Evolutionary conservation across 2,329 filamentous ascomycete species (phyloP), one percentile per base, ranked within the genome.

Genomic region (Sclerotinia sclerotiorum): DNA sequence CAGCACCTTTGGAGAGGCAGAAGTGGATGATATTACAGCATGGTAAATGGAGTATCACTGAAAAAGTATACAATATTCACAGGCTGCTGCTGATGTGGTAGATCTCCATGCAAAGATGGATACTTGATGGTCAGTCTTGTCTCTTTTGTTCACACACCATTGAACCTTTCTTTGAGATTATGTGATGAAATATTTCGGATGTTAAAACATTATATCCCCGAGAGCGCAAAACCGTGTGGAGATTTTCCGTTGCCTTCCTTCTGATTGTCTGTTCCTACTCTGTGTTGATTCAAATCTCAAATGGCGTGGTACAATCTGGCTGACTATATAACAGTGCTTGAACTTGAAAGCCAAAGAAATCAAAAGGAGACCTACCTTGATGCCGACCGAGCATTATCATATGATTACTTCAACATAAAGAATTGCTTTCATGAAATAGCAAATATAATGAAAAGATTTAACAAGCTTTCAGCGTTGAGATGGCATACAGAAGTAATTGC

Each of bases 221-320:
- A 90, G 90, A 91, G 93, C 93, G 93, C 93, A 97, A 89, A 88
- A 83, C 86, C 86, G 84, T 97, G 94, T 97, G 89, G 94, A 97
- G 82, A 88, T 91, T 52, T 90, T 97, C 94, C 93, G 94, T 97
- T 97, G 94, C 93, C 94, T 97, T 97, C 94, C 94, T 97, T 97
- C 93, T 97, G 93, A 97, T 88, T 77, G 11, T n/a, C 11, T 35
- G 21, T 15, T 32, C 15, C 11, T 29, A 32, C 21, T 19, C 24
- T n/a, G 3, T 19, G 24, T 19, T 62, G 21, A 24, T 21, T 49
- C 35, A 2, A 35, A 21, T 8, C 39, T 35, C 27, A 35, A 24
- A 5, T 11, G 29, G 11, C 6, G 44, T 49, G 11, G 29, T 49
- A 39, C 29, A 19, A 19, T 24, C 5, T 11, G 27, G 27, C 58